Evolutionary conservation across 768 basidiomycete genomes (phyloP).

Genomic region (Hygrophorus russula): DNA sequence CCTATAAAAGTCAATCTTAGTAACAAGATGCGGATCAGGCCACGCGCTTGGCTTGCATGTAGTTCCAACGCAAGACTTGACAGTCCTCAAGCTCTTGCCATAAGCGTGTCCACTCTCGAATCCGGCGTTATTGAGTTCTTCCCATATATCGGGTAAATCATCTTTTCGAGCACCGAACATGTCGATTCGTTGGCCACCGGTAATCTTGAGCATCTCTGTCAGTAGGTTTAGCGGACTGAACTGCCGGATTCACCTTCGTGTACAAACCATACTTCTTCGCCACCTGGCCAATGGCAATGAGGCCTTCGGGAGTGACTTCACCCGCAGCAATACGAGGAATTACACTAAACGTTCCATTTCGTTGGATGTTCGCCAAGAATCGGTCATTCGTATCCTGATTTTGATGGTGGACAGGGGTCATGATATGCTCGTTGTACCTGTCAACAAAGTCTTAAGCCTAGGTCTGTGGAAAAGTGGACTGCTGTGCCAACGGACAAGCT

Average conservation of each 20-base stretch:
- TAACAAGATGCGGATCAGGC: neutral
- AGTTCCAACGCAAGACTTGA: constrained; percentile 71
- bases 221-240: neutral
- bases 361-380: constrained; percentile 63
- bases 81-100: constrained; percentile 57
- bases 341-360: constrained; percentile 58
- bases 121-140: constrained; percentile 48
- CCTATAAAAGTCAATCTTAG: constrained; percentile 11
- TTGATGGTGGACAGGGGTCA: constrained; percentile 50
- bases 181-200: constrained; percentile 48
- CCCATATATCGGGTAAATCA: constrained; percentile 60
- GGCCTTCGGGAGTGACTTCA: constrained; percentile 47
- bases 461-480: neutral
- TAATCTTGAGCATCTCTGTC: constrained; percentile 17
- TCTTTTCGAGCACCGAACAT: constrained; percentile 62
- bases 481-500: constrained; percentile 25
- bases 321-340: constrained; percentile 64
- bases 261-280: constrained; percentile 61
- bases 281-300: constrained; percentile 53
- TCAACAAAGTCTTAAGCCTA: neutral
- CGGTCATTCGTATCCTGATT: constrained; percentile 64
- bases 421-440: constrained; percentile 52
- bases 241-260: constrained; percentile 30
- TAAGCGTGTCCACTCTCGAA: constrained; percentile 74
- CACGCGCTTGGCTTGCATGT: constrained; percentile 21